Evolutionary conservation across 108 stramenopile genomes (phyloP).

Genomic region (Bacterosira constricta): DNA sequence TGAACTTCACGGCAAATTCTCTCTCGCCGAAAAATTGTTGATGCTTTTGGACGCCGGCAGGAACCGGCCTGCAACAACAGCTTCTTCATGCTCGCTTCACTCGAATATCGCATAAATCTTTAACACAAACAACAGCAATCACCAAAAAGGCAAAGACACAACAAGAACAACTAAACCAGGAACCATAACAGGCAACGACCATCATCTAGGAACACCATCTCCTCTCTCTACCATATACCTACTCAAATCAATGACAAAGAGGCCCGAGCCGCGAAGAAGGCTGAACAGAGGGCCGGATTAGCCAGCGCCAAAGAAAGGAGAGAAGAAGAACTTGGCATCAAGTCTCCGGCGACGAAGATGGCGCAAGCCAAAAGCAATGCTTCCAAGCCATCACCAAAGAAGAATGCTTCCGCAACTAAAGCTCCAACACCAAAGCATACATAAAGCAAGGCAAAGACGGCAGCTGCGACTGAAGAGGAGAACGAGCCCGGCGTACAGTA

Average conservation of each 20-base stretch:
- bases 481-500: neutral
- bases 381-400: neutral
- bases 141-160: neutral
- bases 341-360: neutral
- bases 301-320: neutral
- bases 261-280: neutral
- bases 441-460: too few species aligned
- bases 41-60: neutral
- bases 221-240: too few species aligned
- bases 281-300: neutral
- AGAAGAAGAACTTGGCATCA: neutral
- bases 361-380: too few species aligned
- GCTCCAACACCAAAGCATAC: neutral
- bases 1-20: neutral
- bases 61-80: too few species aligned
- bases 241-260: neutral
- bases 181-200: too few species aligned
- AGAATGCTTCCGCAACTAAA: neutral
- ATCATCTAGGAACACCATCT: too few species aligned
- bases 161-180: neutral
- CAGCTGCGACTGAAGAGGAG: neutral
- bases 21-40: neutral
- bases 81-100: too few species aligned
- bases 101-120: too few species aligned
- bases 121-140: too few species aligned